Base-by-base conservation (phyloP, 2,329 filamentous ascomycete species). In the Diaporthe amygdali region DNA sequence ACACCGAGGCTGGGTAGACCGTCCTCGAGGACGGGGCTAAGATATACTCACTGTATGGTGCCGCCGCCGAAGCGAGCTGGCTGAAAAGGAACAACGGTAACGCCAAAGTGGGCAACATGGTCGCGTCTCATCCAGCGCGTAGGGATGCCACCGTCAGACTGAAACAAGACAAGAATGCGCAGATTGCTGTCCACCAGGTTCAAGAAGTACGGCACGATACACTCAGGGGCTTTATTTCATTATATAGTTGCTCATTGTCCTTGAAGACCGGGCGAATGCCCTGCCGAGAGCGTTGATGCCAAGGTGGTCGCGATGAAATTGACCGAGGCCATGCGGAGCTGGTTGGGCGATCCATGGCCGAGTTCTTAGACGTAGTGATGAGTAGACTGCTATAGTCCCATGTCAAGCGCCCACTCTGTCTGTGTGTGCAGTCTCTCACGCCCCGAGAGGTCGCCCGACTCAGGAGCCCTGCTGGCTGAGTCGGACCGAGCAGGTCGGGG, bases 11-110 rank as follows among this genome's bases (percentile, higher is more conserved):
- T 17, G 74, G 73, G 46, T 67, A 66, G 14, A 76, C 47, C 15
- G 66, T 72, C 22, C 75, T 73, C 15, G 70, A 74, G 2, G 67
- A 34, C 5, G 75, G 74, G 7, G 75, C 74, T 14, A 74, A 41
- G 55, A 76, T 76, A 39, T 76, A 76, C 63, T 76, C 74, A 14
- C 51, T 61, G 22, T 73, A 71, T 14, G 64, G 71, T 51, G 52
- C 56, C 3, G 71, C 54, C 39, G 34, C 30, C n/a, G 59, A 70
- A 39, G 34, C 17, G 25, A 64, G n/a, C 41, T 37, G 44, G 59
- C 59, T 44, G 14, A 64, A 34, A 5, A 64, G 27, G 27, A 25
- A 20, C 41, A 64, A 22, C 30, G n/a, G 20, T 3, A 49, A n/a
- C 10, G 59, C 41, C n/a, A 64, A 30, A n/a, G 6, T 47, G n/a